Base-by-base conservation (phyloP, 306 rosid species). In the Crataegus laevigata region DNA sequence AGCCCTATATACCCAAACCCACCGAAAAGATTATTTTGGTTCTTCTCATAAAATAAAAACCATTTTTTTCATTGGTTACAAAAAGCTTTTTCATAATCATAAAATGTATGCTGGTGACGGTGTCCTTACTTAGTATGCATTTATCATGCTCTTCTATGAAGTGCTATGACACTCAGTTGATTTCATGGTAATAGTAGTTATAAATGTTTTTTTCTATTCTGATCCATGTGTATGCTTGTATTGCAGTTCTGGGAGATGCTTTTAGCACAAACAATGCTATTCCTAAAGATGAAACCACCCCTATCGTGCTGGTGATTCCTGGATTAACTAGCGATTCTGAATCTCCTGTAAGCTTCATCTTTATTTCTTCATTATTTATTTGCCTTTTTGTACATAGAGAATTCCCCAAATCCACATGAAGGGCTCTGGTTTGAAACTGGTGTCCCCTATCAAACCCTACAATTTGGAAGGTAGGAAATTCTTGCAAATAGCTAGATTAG, bases 281-380 rank as follows among this genome's bases (percentile, higher is more conserved):
- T 68, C 69, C 82, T 50, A 80, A 77, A 74, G 88, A 86, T 71
- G 90, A 89, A 42, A 78, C 83, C 14, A 88, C 86, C 61, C 98
- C 96, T 54, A 81, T 90, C 72, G 80, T 93, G 80, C 24, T 90
- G 62, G 87, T 89, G 29, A 84, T 93, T 80, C 98, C 98, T 78
- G 98, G 98, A 76, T 84, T 93, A 71, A 90, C 98, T 25, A 93
- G 96, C 71, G 98, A 93, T 74, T 93, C 98, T 60, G 61, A 85
- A 26, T 88, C 98, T 64, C 66, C 94, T 75, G 96, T 93, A 87
- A 89, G 98, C 81, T 79, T 79, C 54, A 7, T 28, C 22, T 62
- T 62, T 71, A 67, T 38, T 12, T 64, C 45, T 63, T 30, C 21
- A 14, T 62, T 30, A 4, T 3, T 12, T 62, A 15, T 62, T 17